These are phyloP conservation scores for Curvularia sp. DNA, from an alignment of 2,329 filamentous ascomycete genomes.

Conservation along the genomic window DNA sequence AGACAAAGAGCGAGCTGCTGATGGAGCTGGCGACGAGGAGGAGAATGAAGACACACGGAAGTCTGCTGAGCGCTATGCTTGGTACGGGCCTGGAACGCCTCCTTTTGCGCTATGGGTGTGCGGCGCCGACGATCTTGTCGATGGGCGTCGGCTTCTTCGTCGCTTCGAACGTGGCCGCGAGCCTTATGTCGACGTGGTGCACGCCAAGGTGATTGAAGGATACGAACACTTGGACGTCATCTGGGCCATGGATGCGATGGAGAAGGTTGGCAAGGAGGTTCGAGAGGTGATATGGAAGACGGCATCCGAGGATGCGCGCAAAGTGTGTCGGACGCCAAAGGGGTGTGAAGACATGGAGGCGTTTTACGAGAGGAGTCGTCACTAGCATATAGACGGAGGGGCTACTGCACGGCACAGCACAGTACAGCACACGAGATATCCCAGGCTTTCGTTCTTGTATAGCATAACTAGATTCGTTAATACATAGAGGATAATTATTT, in stretches of 20 bases:
- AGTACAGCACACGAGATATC: slow-evolving; percentile 1
- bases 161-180: slow-evolving; percentile 80
- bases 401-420: background rate
- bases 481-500: background rate
- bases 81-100: slow-evolving; percentile 81
- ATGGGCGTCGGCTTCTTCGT: slow-evolving; percentile 75
- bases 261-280: slow-evolving; percentile 82
- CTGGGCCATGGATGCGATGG: slow-evolving; percentile 88
- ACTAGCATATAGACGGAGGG: slow-evolving; percentile 3
- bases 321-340: slow-evolving; percentile 67
- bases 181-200: slow-evolving; percentile 79
- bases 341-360: slow-evolving; percentile 62
- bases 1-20: slow-evolving; percentile 43
- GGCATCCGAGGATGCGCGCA: slow-evolving; percentile 61
- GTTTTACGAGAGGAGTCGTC: slow-evolving; percentile 31
- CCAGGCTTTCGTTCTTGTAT: background rate
- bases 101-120: slow-evolving; percentile 90
- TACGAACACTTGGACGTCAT: slow-evolving; percentile 93
- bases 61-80: slow-evolving; percentile 61
- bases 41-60: slow-evolving; percentile 48
- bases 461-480: background rate
- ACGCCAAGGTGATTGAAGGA: slow-evolving; percentile 80
- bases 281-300: slow-evolving; percentile 86
- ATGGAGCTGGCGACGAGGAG: slow-evolving; percentile 18
- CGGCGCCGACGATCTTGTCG: slow-evolving; percentile 82